These are phyloP conservation scores for Fomitopsis serialis DNA, from an alignment of 768 basidiomycete genomes.

Conservation along the genomic window DNA sequence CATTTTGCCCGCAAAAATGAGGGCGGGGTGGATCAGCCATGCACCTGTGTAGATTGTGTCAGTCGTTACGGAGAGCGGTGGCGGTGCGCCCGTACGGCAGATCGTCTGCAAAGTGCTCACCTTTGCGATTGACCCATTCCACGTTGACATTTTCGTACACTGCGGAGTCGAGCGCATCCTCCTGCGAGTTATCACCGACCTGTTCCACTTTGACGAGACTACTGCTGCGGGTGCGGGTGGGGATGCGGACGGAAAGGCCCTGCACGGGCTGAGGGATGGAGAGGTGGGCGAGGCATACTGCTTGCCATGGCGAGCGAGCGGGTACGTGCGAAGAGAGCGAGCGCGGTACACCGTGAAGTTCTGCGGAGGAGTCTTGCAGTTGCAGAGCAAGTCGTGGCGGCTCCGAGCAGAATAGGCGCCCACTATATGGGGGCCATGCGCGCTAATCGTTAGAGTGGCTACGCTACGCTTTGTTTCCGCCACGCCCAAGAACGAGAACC, in stretches of 20 bases:
- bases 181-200: conserved; percentile 63
- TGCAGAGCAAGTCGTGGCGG: conserved; percentile 1
- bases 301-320: conserved; percentile 3
- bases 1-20: conserved; percentile 87
- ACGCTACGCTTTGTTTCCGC: background rate
- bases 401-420: background rate
- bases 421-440: background rate
- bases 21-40: conserved; percentile 95
- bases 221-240: conserved; percentile 35
- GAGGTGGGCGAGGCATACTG: conserved; percentile 8
- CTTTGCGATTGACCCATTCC: conserved; percentile 93
- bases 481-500: background rate
- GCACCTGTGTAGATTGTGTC: conserved; percentile 54
- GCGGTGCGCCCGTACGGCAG: background rate
- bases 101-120: conserved; percentile 30
- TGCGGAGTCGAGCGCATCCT: conserved; percentile 75
- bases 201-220: conserved; percentile 86
- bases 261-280: conserved; percentile 5
- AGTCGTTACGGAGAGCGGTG: background rate
- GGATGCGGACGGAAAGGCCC: conserved; percentile 11
- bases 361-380: background rate
- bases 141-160: conserved; percentile 84
- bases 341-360: background rate
- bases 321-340: background rate
- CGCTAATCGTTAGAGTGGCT: background rate